Base-by-base conservation (phyloP, 2,329 filamentous ascomycete species). In the Exutisphaerella laricina region DNA sequence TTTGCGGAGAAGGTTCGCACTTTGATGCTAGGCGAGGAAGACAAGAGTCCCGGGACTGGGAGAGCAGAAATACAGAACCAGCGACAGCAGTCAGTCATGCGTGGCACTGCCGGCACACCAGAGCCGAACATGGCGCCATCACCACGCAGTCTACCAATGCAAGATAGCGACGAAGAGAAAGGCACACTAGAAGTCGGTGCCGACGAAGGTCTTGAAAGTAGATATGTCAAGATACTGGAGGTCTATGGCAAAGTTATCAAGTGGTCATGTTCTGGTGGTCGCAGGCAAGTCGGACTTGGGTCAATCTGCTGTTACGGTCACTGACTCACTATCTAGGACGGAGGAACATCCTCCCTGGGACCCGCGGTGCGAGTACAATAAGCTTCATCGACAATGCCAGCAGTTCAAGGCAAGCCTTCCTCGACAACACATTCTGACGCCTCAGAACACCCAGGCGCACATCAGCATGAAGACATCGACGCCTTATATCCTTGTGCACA, bases 401-500 rank as follows among this genome's bases (percentile, higher is more conserved):
- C 59, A 63, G 0, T 80, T 84, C 56, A 75, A 75, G 51, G 62
- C 63, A 49, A 65, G 58, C 6, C 67, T 85, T 0, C 80, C 80
- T 0, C 64, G 66, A 14, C 70, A 74, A 5, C 76, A 83, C 33
- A 74, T 68, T 1, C 72, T 83, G 39, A 81, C 74, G 1, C 66
- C 71, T 5, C 70, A 71, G 29, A 85, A 85, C 58, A 80, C 80
- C 31, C 75, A 78, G 53, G 78, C 76, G 17, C 81, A 85, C 55
- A 79, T 84, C 53, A 78, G 77, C 47, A 73, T 78, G 41, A 73
- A 78, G 30, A 78, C 77, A 1, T 78, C 78, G 1, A 80, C 79
- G 33, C 73, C 76, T 5, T 87, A 82, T 56, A 75, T 80, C 7
- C 72, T 83, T 3, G 66, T 87, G 41, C 83, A 87, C 55, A 79